phyloP scores from a whole-genome alignment of 108 stramenopile species.

The Conticribra weissflogii region DNA sequence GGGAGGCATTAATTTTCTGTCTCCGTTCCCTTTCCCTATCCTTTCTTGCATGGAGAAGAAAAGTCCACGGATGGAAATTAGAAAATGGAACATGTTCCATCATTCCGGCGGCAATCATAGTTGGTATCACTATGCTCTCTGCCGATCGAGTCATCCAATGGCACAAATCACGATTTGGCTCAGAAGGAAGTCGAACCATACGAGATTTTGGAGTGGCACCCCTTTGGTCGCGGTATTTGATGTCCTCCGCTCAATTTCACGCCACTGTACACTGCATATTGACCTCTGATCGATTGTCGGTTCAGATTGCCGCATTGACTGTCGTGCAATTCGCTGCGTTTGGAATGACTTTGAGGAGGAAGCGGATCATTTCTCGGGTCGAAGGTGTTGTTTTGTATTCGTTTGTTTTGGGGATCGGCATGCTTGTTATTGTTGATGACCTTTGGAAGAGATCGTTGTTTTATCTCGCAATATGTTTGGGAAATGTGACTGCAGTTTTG shows the following conservation, averaged over 20 bases:
- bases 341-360: conserved; percentile 31
- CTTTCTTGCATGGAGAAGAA: conserved; percentile 17
- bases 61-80: neutral
- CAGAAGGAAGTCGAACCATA: conserved; percentile 15
- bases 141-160: conserved; percentile 12
- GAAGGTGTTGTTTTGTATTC: conserved; percentile 11
- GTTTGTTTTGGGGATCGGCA: conserved; percentile 15
- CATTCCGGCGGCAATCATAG: conserved; percentile 11
- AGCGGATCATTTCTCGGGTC: conserved; percentile 13
- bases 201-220: conserved; percentile 21
- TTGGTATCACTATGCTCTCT: conserved; percentile 9
- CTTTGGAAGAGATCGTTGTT: conserved; percentile 5
- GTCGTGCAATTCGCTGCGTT: conserved; percentile 26
- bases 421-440: conserved; percentile 20
- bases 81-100: conserved; percentile 1
- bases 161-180: neutral
- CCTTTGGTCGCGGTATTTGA: conserved; percentile 6
- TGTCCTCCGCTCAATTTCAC: conserved; percentile 36
- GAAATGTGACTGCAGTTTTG: conserved; percentile 17
- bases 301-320: conserved; percentile 28
- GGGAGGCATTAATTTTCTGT: conserved; percentile 26
- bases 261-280: conserved; percentile 28
- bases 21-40: conserved; percentile 3
- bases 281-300: conserved; percentile 18
- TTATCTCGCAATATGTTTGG: conserved; percentile 13